Base-by-base conservation (phyloP, 1,284 basidiomycete species). In the Ustilago lituana region DNA sequence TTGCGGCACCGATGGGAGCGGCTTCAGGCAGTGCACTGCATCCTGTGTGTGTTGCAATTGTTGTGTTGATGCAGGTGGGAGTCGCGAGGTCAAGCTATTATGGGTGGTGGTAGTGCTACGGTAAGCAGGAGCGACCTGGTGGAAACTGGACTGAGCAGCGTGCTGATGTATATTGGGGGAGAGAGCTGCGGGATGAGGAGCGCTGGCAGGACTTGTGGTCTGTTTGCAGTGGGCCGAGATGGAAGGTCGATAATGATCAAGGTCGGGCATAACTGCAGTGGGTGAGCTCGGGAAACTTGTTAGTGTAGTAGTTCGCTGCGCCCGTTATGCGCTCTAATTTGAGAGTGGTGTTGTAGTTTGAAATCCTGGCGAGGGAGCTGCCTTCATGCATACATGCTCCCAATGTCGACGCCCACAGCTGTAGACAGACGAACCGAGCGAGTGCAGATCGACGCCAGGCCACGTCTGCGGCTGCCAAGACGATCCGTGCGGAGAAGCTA, bases 1-100 rank as follows among this genome's bases (percentile, higher is more conserved):
- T 14, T 49, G 39, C 7, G 61, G 61, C 17, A 64, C 61, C 1
- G 55, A 58, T 14, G 61, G 55, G 12, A 64, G 47, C 3, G 61
- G 61, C 17, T 58, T 58, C 40, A 47, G 3, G 27, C 49, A 49
- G 17, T 24, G 15, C 6, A 40, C 15, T 4, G 35, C 23, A 19
- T 15, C 26, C 38, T 37, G 38, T 24, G 24, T 15, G 29, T 24
- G 33, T n/a, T n/a, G n/a, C n/a, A n/a, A n/a, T n/a, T n/a, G n/a
- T n/a, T n/a, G n/a, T n/a, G n/a, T n/a, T n/a, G n/a, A n/a, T n/a
- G n/a, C n/a, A n/a, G n/a, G 8, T 27, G 22, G 20, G 27, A 27
- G 23, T 51, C 48, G 5, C 26, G 56, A 33, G 39, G 32, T 22
- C 12, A 17, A 36, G 31, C 19, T n/a, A n/a, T n/a, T n/a, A n/a